Evolutionary conservation across 2,329 filamentous ascomycete species (phyloP).

Genomic region (Amesomyces nigricolor): DNA sequence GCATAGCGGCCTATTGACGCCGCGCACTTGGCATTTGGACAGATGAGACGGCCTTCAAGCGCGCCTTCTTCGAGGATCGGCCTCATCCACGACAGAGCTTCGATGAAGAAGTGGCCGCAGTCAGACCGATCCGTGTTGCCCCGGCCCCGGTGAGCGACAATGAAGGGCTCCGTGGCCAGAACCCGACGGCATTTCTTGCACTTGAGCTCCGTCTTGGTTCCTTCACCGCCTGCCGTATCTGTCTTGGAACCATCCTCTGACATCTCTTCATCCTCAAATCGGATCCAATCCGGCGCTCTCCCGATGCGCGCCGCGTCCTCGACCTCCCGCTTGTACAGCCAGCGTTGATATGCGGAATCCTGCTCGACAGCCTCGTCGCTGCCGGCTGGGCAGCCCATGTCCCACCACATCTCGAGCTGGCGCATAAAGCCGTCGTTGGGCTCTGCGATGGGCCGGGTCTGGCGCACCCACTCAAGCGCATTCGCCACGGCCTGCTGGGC

Average conservation of each 20-base stretch:
- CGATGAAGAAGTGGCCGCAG: slow-evolving; percentile 86
- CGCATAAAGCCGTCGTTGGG: slow-evolving; percentile 89
- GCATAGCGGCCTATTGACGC: slow-evolving; percentile 87
- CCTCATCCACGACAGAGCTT: slow-evolving; percentile 94
- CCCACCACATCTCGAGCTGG: slow-evolving; percentile 80
- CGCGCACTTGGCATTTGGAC: slow-evolving; percentile 71
- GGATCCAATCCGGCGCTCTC: slow-evolving; percentile 73
- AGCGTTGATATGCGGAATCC: slow-evolving; percentile 74
- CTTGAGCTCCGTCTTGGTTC: slow-evolving; percentile 55
- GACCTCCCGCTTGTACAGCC: slow-evolving; percentile 51
- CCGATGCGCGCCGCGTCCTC: slow-evolving; percentile 60
- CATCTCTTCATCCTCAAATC: slow-evolving; percentile 71
- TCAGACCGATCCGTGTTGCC: slow-evolving; percentile 22
- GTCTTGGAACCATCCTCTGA: slow-evolving; percentile 17
- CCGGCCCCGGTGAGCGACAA: slow-evolving; percentile 54
- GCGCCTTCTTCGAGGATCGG: slow-evolving; percentile 71
- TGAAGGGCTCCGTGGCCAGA: slow-evolving; percentile 52
- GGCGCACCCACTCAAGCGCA: slow-evolving; percentile 64
- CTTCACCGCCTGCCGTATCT: slow-evolving; percentile 18
- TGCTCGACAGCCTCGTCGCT: slow-evolving; percentile 51
- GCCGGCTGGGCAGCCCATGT: slow-evolving; percentile 71
- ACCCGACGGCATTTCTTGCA: slow-evolving; percentile 86
- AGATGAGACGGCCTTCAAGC: slow-evolving; percentile 77
- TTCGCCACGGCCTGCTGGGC: slow-evolving; percentile 44
- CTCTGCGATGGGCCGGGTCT: slow-evolving; percentile 70